A percentile compares a stretch with the other conserved stretches of the same genome.
Conservation (phyloP, 495 filamentous ascomycete genomes). For the Daldinia bambusicola region DNA sequence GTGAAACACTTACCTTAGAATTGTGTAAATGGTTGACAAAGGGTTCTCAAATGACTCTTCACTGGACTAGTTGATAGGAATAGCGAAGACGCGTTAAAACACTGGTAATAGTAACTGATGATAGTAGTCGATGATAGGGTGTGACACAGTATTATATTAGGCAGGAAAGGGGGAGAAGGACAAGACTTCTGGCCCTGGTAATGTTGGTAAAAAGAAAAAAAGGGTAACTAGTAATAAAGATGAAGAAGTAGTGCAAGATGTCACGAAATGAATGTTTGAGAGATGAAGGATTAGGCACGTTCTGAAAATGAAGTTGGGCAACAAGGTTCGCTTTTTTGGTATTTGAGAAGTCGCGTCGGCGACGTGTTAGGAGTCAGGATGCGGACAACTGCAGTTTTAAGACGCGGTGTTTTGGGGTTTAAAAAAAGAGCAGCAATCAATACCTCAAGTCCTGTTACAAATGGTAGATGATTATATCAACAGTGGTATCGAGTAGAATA, state of each 20-base stretch:
- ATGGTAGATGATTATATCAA: not conserved
- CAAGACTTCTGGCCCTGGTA: not conserved
- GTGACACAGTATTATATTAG: not conserved
- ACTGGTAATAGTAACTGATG: not conserved
- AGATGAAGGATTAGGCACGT: not conserved
- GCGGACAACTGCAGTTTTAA: not conserved
- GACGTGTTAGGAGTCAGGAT: not conserved
- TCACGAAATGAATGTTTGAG: not conserved
- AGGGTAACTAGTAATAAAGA: no score
- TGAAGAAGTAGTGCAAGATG: no score
- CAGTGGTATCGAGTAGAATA: no score
- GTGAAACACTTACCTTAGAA: not conserved
- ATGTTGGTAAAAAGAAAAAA: not conserved
- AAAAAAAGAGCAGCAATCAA: not conserved
- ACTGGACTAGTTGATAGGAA: not conserved
- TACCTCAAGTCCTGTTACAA: not conserved
- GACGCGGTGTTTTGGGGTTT: not conserved
- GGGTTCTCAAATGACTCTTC: not conserved
- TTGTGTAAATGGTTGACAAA: not conserved
- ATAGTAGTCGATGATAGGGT: no score
- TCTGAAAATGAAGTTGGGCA: not conserved
- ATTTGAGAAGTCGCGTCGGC: not conserved
- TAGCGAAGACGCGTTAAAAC: not conserved
- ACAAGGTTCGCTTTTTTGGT: not conserved
- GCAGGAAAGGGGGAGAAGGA: not conserved